Evolutionary conservation across 116 monocot genomes (phyloP).

Genomic region (Zostera marina): DNA sequence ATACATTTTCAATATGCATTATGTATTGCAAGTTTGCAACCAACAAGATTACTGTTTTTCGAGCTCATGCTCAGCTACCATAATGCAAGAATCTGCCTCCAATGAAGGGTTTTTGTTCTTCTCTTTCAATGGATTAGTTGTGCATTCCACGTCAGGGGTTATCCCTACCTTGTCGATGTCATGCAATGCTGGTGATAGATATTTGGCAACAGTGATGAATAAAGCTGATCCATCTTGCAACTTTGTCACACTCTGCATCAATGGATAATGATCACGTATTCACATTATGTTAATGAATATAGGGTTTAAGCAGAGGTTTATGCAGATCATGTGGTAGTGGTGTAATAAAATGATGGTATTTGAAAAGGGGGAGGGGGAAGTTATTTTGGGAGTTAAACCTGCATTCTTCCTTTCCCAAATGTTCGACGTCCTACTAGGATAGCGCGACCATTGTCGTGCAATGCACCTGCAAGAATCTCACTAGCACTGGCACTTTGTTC

Average conservation of each 20-base stretch:
- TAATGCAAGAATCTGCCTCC: slow-evolving; percentile 83
- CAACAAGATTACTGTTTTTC: slow-evolving; percentile 32
- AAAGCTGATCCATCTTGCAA: slow-evolving; percentile 84
- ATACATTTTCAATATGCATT: no score
- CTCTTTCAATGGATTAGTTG: slow-evolving; percentile 21
- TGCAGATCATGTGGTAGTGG: background rate
- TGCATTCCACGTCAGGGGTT: slow-evolving; percentile 78
- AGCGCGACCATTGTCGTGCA: slow-evolving; percentile 95
- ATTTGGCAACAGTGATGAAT: slow-evolving; percentile 92
- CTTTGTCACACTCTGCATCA: slow-evolving; percentile 72
- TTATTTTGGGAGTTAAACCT: slow-evolving; percentile 23
- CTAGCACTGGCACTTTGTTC: slow-evolving; percentile 96
- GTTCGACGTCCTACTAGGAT: slow-evolving; percentile 79
- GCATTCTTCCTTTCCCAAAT: slow-evolving; percentile 95
- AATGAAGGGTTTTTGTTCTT: slow-evolving; percentile 18
- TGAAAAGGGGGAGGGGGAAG: background rate
- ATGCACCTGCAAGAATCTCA: slow-evolving; percentile 88
- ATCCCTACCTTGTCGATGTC: slow-evolving; percentile 96
- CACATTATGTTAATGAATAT: background rate
- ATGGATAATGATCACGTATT: no score
- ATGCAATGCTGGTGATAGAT: slow-evolving; percentile 76
- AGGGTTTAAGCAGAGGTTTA: background rate
- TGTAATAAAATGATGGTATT: no score
- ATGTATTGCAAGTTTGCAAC: no score
- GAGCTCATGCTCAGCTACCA: slow-evolving; percentile 84